Evolutionary conservation across 495 filamentous ascomycete species (phyloP), one percentile per base, ranked within the genome.

Genomic region (Pseudevernia furfuracea): DNA sequence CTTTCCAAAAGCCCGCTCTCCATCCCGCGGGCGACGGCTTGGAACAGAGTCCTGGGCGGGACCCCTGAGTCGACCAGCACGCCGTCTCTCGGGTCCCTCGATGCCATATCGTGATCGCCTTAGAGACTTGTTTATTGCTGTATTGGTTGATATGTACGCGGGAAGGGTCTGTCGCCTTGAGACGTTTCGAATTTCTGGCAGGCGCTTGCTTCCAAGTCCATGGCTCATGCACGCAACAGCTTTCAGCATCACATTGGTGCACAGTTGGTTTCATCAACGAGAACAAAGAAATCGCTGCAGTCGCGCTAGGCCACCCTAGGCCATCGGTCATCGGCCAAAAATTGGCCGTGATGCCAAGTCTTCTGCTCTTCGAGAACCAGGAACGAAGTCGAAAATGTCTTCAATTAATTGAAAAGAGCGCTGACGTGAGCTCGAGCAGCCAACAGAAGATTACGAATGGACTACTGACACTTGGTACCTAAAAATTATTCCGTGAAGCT

Each of bases 91-190:
- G 43, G 49, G 28, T 38, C 58, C 56, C 2, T n/a, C 21, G 5
- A 1, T 36, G 36, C 48, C 49, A 58, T 58, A 52, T 28, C 59
- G 60, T 30, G 67, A 64, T 58, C 43, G 63, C 37, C 67, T 60
- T 6, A 69, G 59, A 38, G 64, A 66, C 41, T 58, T 57, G 30
- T 69, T 66, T 44, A 69, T 69, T 58, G 67, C 67, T 58, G 67
- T 63, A 60, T 69, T 69, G 15, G 65, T 67, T 17, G 64, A 67
- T 38, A 65, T 58, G 48, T 28, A 23, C 8, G 41, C 15, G 34
- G 52, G 10, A 55, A n/a, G 15, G 11, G 21, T 21, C 28, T 55
- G 28, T n/a, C 30, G 52, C 15, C 43, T 43, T 46, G 28, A 2
- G 14, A 36, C 5, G 9, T 58, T 46, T 59, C 41, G 56, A 64